Evolutionary conservation across 306 rosid species (phyloP).

Genomic region (Castanea mollissima): DNA sequence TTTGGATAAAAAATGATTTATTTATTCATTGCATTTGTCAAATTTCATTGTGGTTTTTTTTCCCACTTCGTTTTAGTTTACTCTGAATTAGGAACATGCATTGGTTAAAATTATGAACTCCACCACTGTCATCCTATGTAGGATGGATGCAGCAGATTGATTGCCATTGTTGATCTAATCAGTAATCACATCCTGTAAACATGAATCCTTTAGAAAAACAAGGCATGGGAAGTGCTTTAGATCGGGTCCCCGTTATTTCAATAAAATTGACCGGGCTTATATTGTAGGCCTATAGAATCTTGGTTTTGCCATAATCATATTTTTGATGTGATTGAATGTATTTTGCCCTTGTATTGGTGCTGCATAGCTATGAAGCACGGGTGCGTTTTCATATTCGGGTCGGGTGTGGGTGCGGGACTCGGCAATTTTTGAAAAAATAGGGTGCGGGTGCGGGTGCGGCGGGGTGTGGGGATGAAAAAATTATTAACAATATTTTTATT

Average conservation of each 20-base stretch:
- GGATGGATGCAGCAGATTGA: not conserved
- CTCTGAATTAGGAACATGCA: not conserved
- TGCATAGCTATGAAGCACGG: not conserved
- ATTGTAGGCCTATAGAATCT: not conserved
- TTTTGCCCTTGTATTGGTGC: not conserved
- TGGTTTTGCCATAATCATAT: not conserved
- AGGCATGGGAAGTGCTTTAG: not conserved
- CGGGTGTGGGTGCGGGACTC: no score
- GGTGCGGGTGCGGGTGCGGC: no score
- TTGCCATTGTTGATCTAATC: not conserved
- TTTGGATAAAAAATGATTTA: not conserved
- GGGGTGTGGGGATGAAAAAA: no score
- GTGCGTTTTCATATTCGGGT: no score
- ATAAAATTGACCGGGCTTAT: not conserved
- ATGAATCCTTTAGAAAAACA: not conserved
- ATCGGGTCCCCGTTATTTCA: not conserved
- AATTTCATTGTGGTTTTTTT: not conserved
- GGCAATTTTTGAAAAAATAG: no score
- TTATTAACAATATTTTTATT: no score
- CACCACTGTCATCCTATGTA: not conserved
- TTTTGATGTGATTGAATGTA: not conserved
- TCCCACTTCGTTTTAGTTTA: not conserved
- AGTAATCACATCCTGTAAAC: not conserved
- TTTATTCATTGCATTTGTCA: not conserved
- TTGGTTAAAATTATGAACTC: not conserved